A percentile compares a stretch with the other conserved stretches of the same genome.
Evolutionary conservation across 129 eudicot species (phyloP).

Genomic region (Arctium lappa): DNA sequence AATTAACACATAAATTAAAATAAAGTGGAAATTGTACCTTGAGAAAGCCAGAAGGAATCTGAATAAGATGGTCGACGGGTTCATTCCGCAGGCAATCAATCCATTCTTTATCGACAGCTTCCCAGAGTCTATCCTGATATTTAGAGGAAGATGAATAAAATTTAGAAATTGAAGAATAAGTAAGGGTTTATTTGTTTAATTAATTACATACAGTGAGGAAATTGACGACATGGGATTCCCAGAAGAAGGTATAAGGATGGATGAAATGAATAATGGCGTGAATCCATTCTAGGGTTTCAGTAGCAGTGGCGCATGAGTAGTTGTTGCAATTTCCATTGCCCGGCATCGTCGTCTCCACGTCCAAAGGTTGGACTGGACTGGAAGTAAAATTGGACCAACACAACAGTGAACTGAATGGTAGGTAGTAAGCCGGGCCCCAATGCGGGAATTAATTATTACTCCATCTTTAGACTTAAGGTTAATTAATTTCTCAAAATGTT

Average conservation of each 20-base stretch:
- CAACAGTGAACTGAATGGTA: no score
- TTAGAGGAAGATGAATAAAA: not conserved
- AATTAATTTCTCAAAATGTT: no score
- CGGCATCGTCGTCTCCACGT: not conserved
- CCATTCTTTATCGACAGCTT: constrained; percentile 85
- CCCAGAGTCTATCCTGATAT: constrained; percentile 77
- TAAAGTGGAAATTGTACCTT: constrained; percentile 30
- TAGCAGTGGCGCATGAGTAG: constrained; percentile 58
- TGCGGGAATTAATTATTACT: no score
- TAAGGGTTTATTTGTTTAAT: no score
- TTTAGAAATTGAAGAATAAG: not conserved
- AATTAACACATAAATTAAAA: not conserved
- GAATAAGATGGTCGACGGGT: constrained; percentile 56
- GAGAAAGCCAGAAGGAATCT: constrained; percentile 65
- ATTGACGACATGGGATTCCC: constrained; percentile 76
- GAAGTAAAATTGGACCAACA: not conserved
- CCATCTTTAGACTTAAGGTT: no score
- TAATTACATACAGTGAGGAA: constrained; percentile 49
- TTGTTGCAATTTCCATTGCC: constrained; percentile 24
- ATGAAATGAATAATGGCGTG: constrained; percentile 56
- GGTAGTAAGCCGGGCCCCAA: no score
- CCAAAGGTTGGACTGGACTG: no score
- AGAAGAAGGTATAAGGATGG: constrained; percentile 59
- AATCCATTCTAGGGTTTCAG: constrained; percentile 86
- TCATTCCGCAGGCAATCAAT: constrained; percentile 62